Base-by-base conservation (phyloP, 306 rosid species). In the Medicago arabica region DNA sequence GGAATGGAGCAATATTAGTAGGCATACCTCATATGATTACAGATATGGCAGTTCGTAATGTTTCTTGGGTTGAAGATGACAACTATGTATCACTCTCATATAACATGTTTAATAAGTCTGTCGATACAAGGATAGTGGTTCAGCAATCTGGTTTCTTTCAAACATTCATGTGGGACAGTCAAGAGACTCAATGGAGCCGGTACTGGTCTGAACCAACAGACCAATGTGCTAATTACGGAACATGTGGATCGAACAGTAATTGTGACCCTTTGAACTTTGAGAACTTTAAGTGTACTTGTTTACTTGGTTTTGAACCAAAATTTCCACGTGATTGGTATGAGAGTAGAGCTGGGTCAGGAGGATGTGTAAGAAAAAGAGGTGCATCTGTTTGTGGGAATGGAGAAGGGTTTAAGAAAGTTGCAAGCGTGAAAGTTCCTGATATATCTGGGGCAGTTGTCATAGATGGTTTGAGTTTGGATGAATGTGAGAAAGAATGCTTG, bases 231-330 rank as follows among this genome's bases (percentile, higher is more conserved):
- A n/a, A 62, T 64, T 90, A 88, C 44, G 86, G 83, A 9, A 67
- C 72, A 0, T 90, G 96, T 8, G 88, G 97, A 36, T n/a, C 72
- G 0, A 87, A 79, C 18, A 75, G 89, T 18, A 71, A 76, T 8
- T 92, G 96, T 28, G 41, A 90, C 64, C 82, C 90, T 2, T 74
- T 72, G 46, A 75, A 81, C 39, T 38, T 50, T 3, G 85, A 78
- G 2, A 57, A 71, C 12, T 86, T 72, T 50, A 70, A 57, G 50
- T 92, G 96, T 66, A 38, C 80, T 4, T 92, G 97, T 50, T 53
- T 85, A 1, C 93, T 89, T 0, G 93, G 97, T 8, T 88, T 87
- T 59, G 85, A 88, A 57, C 96, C 96, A 5, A 81, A 41, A 19
- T 58, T 61, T 3, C 67, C 80, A 14, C 70, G 31, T 1, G 80